Evolutionary conservation across 805 yeast genomes (phyloP).

Genomic region (Saturnispora galanensis): DNA sequence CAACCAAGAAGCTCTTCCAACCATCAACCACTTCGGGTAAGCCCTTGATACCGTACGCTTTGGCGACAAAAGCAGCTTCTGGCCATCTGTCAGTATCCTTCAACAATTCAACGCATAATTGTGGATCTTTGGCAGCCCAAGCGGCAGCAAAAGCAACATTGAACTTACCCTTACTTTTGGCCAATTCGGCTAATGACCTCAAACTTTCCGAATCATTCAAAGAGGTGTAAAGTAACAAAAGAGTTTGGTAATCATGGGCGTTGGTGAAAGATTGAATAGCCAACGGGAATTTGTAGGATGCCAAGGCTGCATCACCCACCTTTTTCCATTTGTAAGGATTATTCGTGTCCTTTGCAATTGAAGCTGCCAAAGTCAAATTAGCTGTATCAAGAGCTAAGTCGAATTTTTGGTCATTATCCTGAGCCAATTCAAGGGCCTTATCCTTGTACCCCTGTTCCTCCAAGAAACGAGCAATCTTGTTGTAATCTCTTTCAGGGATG

Average conservation of each 20-base stretch:
- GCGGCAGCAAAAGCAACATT: constrained; percentile 87
- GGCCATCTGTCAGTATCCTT: constrained; percentile 58
- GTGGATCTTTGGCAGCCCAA: constrained; percentile 74
- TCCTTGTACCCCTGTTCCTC: constrained; percentile 86
- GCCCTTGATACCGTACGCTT: constrained; percentile 45
- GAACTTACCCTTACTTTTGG: constrained; percentile 67
- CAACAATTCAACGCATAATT: constrained; percentile 54
- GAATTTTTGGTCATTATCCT: constrained; percentile 84
- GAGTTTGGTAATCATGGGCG: constrained; percentile 74
- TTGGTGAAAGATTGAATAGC: constrained; percentile 73
- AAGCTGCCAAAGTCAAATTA: constrained; percentile 61
- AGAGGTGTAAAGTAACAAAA: constrained; percentile 74
- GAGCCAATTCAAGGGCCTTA: constrained; percentile 74
- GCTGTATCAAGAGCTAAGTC: constrained; percentile 78
- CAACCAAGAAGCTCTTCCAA: constrained; percentile 58
- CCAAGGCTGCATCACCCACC: constrained; percentile 79
- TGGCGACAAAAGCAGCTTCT: constrained; percentile 78
- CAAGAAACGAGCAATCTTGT: constrained; percentile 81
- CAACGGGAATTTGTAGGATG: constrained; percentile 66
- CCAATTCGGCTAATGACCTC: constrained; percentile 50
- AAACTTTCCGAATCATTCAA: constrained; percentile 60
- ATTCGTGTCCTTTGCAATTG: constrained; percentile 45
- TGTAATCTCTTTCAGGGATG: constrained; percentile 54
- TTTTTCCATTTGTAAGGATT: constrained; percentile 78
- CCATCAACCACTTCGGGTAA: constrained; percentile 37